These are phyloP conservation scores for Claviceps africana DNA, from an alignment of 2,329 filamentous ascomycete genomes.

Conservation along the genomic window DNA sequence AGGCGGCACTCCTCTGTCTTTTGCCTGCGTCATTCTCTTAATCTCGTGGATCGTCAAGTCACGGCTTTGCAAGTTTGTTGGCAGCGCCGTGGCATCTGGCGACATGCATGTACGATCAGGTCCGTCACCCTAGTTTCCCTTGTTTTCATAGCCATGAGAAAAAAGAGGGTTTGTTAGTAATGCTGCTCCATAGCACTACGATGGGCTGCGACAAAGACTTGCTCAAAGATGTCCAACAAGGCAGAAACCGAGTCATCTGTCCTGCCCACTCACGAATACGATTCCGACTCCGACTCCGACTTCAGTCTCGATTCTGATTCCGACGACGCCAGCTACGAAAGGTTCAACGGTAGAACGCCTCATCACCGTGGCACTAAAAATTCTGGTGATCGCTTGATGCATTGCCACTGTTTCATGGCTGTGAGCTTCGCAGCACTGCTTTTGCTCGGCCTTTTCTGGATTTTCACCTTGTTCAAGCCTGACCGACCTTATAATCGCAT, in stretches of 20 bases:
- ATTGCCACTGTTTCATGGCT: constrained; percentile 7
- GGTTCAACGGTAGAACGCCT: background rate
- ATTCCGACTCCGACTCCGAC: constrained; percentile 3
- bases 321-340: constrained; percentile 1
- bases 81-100: constrained; percentile 10
- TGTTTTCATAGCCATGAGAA: too few relatives aligned
- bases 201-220: background rate
- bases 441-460: constrained; percentile 10
- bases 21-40: constrained; percentile 11
- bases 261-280: constrained; percentile 3
- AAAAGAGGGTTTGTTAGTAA: background rate
- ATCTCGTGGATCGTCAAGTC: constrained; percentile 13
- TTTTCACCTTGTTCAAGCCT: constrained; percentile 15
- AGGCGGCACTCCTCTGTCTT: constrained; percentile 13
- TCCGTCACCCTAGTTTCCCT: constrained; percentile 7
- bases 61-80: constrained; percentile 12
- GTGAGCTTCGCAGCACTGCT: constrained; percentile 9
- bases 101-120: constrained; percentile 11
- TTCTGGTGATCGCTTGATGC: constrained; percentile 6
- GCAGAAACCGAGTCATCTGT: constrained; percentile 1
- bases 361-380: background rate
- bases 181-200: background rate
- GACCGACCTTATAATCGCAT: constrained; percentile 18
- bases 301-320: constrained; percentile 6
- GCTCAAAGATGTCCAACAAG: background rate